phyloP scores from a whole-genome alignment of 768 basidiomycete species.

The Boletus pseudopeckii region DNA sequence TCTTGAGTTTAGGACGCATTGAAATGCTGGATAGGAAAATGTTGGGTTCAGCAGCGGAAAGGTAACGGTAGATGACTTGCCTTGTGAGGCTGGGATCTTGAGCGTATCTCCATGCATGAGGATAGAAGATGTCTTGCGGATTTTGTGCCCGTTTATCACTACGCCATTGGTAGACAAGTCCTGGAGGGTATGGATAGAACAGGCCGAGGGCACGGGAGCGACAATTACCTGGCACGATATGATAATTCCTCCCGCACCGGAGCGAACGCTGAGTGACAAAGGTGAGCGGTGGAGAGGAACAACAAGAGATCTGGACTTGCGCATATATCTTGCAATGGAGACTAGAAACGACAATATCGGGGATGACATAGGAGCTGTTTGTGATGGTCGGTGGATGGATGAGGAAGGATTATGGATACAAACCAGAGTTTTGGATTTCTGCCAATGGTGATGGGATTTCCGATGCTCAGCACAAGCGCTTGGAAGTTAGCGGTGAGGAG shows the following conservation, averaged over 20 bases:
- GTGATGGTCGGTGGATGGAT: neutral
- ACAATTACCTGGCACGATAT: conserved; percentile 69
- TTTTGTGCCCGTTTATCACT: conserved; percentile 62
- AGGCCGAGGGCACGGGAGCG: neutral
- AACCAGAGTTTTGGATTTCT: conserved; percentile 70
- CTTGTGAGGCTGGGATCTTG: conserved; percentile 62
- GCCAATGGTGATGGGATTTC: conserved; percentile 65
- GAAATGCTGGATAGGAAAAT: conserved; percentile 47
- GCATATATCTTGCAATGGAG: conserved; percentile 80
- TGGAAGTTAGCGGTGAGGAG: neutral
- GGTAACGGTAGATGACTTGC: conserved; percentile 32
- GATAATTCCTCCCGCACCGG: conserved; percentile 68
- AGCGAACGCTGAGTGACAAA: conserved; percentile 49
- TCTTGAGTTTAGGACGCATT: conserved; percentile 58
- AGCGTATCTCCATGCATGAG: conserved; percentile 75
- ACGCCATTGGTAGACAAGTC: conserved; percentile 78
- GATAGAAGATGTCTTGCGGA: conserved; percentile 64
- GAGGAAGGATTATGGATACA: neutral
- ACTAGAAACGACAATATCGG: conserved; percentile 61
- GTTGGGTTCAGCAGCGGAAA: neutral
- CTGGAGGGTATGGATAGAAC: conserved; percentile 34
- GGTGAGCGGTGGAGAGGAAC: neutral
- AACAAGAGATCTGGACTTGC: conserved; percentile 37
- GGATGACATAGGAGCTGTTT: conserved; percentile 56
- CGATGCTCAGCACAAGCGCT: conserved; percentile 61